Evolutionary conservation across 495 filamentous ascomycete species (phyloP), one percentile per base, ranked within the genome.

Genomic region (Talaromyces trachyspermus): DNA sequence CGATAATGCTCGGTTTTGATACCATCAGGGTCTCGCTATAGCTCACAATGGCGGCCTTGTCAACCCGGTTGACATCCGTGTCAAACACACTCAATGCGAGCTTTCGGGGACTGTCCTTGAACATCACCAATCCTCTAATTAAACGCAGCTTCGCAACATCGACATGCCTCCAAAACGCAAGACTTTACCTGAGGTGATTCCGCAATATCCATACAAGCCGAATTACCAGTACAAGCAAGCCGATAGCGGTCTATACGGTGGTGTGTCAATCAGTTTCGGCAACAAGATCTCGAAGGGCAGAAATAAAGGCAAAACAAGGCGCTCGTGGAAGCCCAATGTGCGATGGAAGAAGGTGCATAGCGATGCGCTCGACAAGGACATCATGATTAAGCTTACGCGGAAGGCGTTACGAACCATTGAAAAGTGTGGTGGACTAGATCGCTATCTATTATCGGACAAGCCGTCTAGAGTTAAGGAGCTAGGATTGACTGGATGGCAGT

Each of bases 281-380:
- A 95, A 98, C 80, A 85, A 81, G 50, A 88, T 96, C 37, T 88
- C 87, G 20, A 65, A 80, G 53, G 70, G 70, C 39, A 70, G 74
- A 42, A 79, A 86, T 67, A 76, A 86, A 57, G 80, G 80, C 70
- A 95, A 95, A 63, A 88, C 89, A 30, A 81, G 88, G 30, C 84
- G 91, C 42, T 62, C 62, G 32, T 98, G 94, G 94, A 78, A 83
- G 45, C 89, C 89, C 25, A 97, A 97, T 64, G 83, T 96, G 12
- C 79, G 88, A 33, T 69, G 66, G 23, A 89, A 90, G 71, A 77
- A 81, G 38, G 65, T 97, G 14, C 92, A 75, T 66, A 85, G 79
- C 22, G 73, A 80, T 1, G 71, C 77, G 0, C 73, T 98, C 36
- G 69, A 71, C 18, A 64, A 76, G 46, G 74, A 75, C 37, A 66